Evolutionary conservation across 1,139 yeast genomes (phyloP), one percentile per base, ranked within the genome.

Genomic region (Spencermartinsiella ligniputridi): DNA sequence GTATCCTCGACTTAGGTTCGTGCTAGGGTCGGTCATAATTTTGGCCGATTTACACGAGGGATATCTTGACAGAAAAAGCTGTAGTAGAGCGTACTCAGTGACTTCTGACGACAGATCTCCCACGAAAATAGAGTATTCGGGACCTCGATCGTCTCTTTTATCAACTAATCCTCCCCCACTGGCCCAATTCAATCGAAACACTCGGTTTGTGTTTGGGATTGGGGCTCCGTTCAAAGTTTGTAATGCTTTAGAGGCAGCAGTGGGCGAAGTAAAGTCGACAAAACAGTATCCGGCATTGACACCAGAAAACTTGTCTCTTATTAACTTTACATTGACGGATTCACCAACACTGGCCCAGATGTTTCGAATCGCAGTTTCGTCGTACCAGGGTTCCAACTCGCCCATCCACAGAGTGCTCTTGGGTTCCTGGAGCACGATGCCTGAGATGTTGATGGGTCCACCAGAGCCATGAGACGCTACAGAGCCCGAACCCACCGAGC

Each of bases 371-470:
- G 78, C 72, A 13, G 69, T 70, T 62, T 89, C 97, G 52, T 84
- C 89, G 81, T 94, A 85, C 66, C 79, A 73, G 1, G 94, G 87
- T 55, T 89, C 96, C 39, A 90, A 69, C 62, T 89, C 97, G 9
- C 97, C 97, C 97, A 90, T 90, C 96, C 96, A 89, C 44, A 88
- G 63, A 2, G 75, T 70, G 17, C 51, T 53, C 35, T 57, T 56
- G 8, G 32, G 32, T 27, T 27, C 32, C 32, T 6, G 15, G 15
- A 47, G 22, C 15, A 6, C 33, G 33, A 25, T 15, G 17, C 8
- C 8, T 8, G 32, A 18, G 25, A 4, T 37, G 33, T 21, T 27
- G 21, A 12, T 21, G 38, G 16, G 27, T 13, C 20, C 36, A 30
- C 34, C 13, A n/a, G 6, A 6, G 17, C 8, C 13, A 34, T 34